These are phyloP conservation scores for Ricinus communis DNA, from an alignment of 345 rosid species.

Conservation along the genomic window DNA sequence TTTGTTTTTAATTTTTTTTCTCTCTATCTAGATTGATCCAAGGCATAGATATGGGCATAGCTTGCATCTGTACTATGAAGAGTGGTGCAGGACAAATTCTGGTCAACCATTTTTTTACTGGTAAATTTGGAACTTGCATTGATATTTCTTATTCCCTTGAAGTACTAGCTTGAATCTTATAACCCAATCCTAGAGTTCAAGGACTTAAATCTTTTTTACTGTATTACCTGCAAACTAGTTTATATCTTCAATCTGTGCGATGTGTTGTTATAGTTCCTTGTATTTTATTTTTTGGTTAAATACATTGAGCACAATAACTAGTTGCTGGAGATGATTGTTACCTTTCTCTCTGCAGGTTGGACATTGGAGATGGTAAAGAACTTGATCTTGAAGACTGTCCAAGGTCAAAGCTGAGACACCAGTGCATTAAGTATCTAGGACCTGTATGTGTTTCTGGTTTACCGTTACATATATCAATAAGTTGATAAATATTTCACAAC, in stretches of 20 bases:
- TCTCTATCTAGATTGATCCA: constrained; percentile 67
- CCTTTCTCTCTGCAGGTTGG: constrained; percentile 58
- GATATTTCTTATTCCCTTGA: not conserved
- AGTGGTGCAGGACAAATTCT: constrained; percentile 70
- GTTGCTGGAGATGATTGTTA: constrained; percentile 9
- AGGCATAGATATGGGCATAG: constrained; percentile 89
- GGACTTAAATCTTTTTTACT: not conserved
- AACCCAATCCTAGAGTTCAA: not conserved
- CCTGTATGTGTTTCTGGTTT: constrained; percentile 66
- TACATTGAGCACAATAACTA: not conserved
- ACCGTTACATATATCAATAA: too few species aligned
- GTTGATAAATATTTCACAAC: too few species aligned
- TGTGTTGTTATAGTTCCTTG: too few species aligned
- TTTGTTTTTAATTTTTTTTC: not conserved
- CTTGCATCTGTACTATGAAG: constrained; percentile 71
- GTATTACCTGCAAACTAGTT: not conserved
- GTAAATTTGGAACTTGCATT: constrained; percentile 32
- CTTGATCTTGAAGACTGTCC: constrained; percentile 63
- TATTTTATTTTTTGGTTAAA: too few species aligned
- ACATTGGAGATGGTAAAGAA: constrained; percentile 81
- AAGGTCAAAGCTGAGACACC: constrained; percentile 64
- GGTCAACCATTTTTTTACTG: constrained; percentile 94
- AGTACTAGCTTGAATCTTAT: too few species aligned
- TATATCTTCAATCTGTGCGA: too few species aligned
- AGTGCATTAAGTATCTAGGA: constrained; percentile 86